Base-by-base conservation (phyloP, 129 eudicot species). In the Artemisia tridentata region DNA sequence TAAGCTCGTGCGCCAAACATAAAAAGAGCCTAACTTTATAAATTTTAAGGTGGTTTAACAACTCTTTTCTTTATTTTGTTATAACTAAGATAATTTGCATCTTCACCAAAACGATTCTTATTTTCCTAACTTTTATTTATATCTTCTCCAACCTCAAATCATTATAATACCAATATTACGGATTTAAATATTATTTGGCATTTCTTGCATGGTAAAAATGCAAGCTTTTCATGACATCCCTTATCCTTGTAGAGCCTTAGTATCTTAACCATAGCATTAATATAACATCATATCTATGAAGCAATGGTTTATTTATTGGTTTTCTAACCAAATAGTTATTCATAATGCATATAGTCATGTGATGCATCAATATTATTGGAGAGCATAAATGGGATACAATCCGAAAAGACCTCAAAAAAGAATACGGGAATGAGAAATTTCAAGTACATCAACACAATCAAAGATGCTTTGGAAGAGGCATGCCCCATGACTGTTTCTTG, bases 361-460 rank as follows among this genome's bases (percentile, higher is more conserved):
- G 98, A 92, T 62, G 98, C 96, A 61, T 92, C 98, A n/a, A 68
- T 92, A 41, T 71, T 88, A 72, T 65, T 92, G 82, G 91, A 88
- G 60, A 43, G 75, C 31, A 70, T 45, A 68, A 70, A 81, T 45
- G 92, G 87, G 53, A 72, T 86, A 56, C 25, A 68, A 75, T 81
- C 97, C 11, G 97, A 91, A 78, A 80, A 88, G 71, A 56, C 18
- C 20, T 80, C 92, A 55, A 5, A 71, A 29, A 80, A 80, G 72
- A 92, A 81, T 51, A 79, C 84, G 34, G 98, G 98, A 4, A 88
- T 92, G 96, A 86, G 98, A 62, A 92, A 92, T 55, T 92, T 92
- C 54, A 92, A 92, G 86, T 88, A 88, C 74, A 75, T 92, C 16
- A 68, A 92, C 63, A 83, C 85, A 3, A 92, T 92, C 76, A 92